phyloP scores from a whole-genome alignment of 2,329 filamentous ascomycete species.

The Elsinoe ampelina region DNA sequence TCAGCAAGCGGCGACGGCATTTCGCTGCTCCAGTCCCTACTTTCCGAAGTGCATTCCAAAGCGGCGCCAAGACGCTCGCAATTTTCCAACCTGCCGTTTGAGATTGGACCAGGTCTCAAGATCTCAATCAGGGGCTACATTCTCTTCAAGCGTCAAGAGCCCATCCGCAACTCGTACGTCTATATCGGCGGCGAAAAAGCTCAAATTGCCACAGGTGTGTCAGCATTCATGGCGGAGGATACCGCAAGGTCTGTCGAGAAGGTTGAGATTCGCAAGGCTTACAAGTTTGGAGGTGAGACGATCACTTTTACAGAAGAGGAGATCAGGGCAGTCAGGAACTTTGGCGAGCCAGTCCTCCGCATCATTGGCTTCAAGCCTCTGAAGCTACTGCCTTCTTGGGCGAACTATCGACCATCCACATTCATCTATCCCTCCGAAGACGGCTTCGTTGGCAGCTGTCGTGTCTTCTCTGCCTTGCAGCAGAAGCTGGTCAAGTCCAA shows the following conservation, averaged over 20 bases:
- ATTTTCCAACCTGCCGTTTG: slow-evolving; percentile 79
- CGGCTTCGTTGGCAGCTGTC: slow-evolving; percentile 79
- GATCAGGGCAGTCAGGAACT: slow-evolving; percentile 64
- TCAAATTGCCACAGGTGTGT: slow-evolving; percentile 68
- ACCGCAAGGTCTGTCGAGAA: slow-evolving; percentile 69
- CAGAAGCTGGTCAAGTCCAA: slow-evolving; percentile 71
- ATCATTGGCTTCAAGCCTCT: slow-evolving; percentile 91
- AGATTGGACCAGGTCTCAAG: slow-evolving; percentile 71
- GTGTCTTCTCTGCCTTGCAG: slow-evolving; percentile 85
- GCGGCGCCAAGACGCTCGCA: slow-evolving; percentile 75
- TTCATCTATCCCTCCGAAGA: slow-evolving; percentile 94
- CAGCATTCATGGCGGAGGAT: slow-evolving; percentile 67
- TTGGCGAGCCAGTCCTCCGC: slow-evolving; percentile 72
- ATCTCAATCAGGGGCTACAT: slow-evolving; percentile 95
- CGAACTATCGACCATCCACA: slow-evolving; percentile 72
- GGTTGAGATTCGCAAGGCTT: slow-evolving; percentile 76
- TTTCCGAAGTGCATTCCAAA: slow-evolving; percentile 85
- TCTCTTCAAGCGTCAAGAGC: slow-evolving; percentile 72
- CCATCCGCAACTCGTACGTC: slow-evolving; percentile 75
- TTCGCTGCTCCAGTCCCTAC: slow-evolving; percentile 65
- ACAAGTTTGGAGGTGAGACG: slow-evolving; percentile 89
- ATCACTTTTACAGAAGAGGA: slow-evolving; percentile 81
- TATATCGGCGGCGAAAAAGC: slow-evolving; percentile 79
- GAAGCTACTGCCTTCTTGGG: slow-evolving; percentile 67
- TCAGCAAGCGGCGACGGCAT: slow-evolving; percentile 66